Evolutionary conservation across 148 eudicot genomes (phyloP).

Genomic region (Rhododendron ferrugineum): DNA sequence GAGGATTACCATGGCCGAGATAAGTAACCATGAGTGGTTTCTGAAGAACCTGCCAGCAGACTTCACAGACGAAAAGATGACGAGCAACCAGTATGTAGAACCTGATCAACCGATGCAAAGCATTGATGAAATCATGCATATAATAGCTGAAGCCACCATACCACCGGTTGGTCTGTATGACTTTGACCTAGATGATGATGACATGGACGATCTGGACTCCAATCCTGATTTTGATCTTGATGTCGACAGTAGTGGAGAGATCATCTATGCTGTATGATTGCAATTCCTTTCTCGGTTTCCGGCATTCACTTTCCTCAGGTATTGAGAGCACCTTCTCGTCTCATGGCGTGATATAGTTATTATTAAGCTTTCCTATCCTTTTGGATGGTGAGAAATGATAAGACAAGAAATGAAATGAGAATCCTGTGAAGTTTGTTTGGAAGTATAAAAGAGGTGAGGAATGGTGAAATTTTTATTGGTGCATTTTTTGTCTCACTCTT

Average conservation of each 20-base stretch:
- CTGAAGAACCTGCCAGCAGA: conserved; percentile 80
- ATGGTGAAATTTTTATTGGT: neutral
- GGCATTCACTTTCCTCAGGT: neutral
- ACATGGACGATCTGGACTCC: conserved; percentile 83
- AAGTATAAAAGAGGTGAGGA: neutral
- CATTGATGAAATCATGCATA: conserved; percentile 73
- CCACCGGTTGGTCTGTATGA: conserved; percentile 66
- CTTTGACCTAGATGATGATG: conserved; percentile 75
- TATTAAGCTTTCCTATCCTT: neutral
- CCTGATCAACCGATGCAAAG: conserved; percentile 93
- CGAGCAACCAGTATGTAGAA: conserved; percentile 73
- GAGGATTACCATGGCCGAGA: conserved; percentile 86
- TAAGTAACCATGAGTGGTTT: conserved; percentile 77
- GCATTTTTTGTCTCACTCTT: neutral
- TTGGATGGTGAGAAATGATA: conserved; percentile 2
- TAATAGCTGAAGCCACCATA: conserved; percentile 86
- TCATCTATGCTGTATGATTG: conserved; percentile 75
- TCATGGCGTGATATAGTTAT: neutral
- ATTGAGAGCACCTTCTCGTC: neutral
- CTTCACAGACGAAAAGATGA: conserved; percentile 58
- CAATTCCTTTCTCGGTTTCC: neutral
- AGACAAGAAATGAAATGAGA: neutral
- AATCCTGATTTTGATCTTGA: conserved; percentile 78
- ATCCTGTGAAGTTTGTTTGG: neutral
- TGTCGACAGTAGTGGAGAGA: conserved; percentile 90